These are phyloP conservation scores for Cercophora scortea DNA, from an alignment of 495 filamentous ascomycete species.

Conservation along the genomic window DNA sequence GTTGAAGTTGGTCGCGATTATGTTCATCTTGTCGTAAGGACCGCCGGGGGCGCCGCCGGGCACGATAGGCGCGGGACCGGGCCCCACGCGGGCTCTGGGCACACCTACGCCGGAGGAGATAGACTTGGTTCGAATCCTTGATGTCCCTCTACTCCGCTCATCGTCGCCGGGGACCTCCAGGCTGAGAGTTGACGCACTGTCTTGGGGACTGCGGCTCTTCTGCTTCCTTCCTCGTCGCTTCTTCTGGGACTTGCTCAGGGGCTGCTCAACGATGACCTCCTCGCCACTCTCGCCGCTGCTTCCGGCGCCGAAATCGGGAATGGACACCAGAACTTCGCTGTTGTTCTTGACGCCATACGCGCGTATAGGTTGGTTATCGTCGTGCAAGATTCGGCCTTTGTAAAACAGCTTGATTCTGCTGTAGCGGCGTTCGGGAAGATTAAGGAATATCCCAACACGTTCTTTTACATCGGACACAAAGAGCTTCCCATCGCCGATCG, in stretches of 20 bases:
- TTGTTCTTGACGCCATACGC: constrained; percentile 75
- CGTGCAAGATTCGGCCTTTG: constrained; percentile 70
- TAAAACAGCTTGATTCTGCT: constrained; percentile 64
- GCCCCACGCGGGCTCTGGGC: constrained; percentile 12
- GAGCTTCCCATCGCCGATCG: constrained; percentile 70
- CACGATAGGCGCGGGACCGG: constrained; percentile 13
- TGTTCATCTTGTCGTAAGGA: constrained; percentile 63
- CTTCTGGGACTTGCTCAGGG: constrained; percentile 15
- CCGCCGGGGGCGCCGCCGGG: constrained; percentile 27
- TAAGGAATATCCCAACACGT: constrained; percentile 55
- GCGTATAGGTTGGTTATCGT: constrained; percentile 55
- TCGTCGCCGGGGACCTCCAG: constrained; percentile 19
- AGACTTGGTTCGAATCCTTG: constrained; percentile 21
- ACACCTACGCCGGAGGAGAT: constrained; percentile 10
- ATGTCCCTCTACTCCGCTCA: constrained; percentile 11
- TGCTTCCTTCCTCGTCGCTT: constrained; percentile 13
- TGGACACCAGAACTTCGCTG: constrained; percentile 55
- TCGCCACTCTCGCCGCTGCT: constrained; percentile 45
- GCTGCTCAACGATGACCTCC: constrained; percentile 32
- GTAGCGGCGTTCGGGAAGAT: constrained; percentile 47
- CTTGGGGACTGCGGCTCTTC: constrained; percentile 27
- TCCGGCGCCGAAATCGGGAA: constrained; percentile 42
- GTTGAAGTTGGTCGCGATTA: constrained; percentile 58
- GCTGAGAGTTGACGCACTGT: constrained; percentile 27
- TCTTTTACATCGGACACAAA: constrained; percentile 59